Conservation (phyloP, 1,139 yeast species). For the Yamadazyma diospyri region DNA sequence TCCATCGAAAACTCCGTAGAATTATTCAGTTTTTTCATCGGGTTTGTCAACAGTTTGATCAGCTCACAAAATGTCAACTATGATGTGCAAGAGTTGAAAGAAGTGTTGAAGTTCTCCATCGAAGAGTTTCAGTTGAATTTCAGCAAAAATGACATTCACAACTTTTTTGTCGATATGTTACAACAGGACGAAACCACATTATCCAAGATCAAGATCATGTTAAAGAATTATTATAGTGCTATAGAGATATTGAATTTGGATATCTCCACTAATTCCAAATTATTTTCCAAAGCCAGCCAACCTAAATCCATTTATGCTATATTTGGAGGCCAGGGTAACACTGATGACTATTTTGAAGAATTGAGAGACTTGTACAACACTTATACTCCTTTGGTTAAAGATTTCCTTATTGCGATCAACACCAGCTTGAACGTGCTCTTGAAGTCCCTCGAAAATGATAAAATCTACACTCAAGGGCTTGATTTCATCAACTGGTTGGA, state of each 20-base stretch:
- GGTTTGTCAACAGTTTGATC: slow-evolving; percentile 37
- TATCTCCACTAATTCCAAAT: slow-evolving; percentile 42
- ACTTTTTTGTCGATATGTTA: slow-evolving; percentile 74
- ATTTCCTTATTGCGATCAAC: slow-evolving; percentile 69
- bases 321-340: slow-evolving; percentile 98
- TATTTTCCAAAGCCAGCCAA: slow-evolving; percentile 21
- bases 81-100: slow-evolving; percentile 52
- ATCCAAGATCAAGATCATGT: slow-evolving; percentile 66
- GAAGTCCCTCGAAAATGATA: slow-evolving; percentile 70
- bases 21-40: slow-evolving; percentile 78
- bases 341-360: slow-evolving; percentile 97
- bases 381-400: slow-evolving; percentile 72
- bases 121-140: slow-evolving; percentile 82
- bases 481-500: slow-evolving; percentile 85
- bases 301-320: slow-evolving; percentile 69
- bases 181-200: slow-evolving; percentile 55
- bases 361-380: slow-evolving; percentile 77
- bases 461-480: slow-evolving; percentile 90
- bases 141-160: slow-evolving; percentile 68
- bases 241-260: slow-evolving; percentile 5
- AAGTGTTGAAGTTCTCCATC: slow-evolving; percentile 66
- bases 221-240: slow-evolving; percentile 63
- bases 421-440: slow-evolving; percentile 65
- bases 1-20: slow-evolving; percentile 91
- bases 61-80: slow-evolving; percentile 3